Percentiles rank a stretch among this genome's conserved stretches.
phyloP scores from a whole-genome alignment of 2,329 filamentous ascomycete species.

The Fusarium pseudograminearum region DNA sequence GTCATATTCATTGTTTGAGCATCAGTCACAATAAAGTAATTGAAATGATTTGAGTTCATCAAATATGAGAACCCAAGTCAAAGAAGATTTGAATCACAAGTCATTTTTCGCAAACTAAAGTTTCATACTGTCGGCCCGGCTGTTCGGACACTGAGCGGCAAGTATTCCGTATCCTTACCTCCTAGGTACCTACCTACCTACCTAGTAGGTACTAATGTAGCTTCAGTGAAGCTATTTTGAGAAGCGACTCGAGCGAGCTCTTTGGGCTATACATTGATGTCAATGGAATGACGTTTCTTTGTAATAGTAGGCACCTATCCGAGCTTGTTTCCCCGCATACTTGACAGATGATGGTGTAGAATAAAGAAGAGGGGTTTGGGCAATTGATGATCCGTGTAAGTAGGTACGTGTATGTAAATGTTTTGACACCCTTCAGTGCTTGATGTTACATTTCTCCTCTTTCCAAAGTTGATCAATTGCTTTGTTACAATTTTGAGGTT shows the following conservation, averaged over 20 bases:
- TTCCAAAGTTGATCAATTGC: conserved; percentile 9
- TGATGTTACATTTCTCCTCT: conserved; percentile 40
- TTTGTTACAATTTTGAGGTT: conserved; percentile 23
- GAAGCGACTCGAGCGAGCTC: background rate
- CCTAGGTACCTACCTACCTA: background rate
- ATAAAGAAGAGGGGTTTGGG: conserved; percentile 3
- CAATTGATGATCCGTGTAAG: background rate
- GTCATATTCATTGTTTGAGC: conserved; percentile 12
- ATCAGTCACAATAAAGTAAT: background rate
- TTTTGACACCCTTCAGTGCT: background rate
- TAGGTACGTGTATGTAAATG: background rate
- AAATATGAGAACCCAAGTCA: background rate
- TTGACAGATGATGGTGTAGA: background rate
- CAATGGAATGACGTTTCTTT: conserved; percentile 9
- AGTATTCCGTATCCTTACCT: background rate
- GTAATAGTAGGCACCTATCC: background rate
- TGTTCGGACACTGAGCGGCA: too few relatives aligned
- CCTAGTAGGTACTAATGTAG: background rate
- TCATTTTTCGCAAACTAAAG: background rate
- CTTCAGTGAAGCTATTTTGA: conserved; percentile 17
- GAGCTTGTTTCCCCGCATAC: conserved; percentile 13
- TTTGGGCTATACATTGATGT: background rate
- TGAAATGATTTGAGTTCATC: background rate
- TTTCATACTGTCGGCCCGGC: background rate
- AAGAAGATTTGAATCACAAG: background rate